phyloP scores from a whole-genome alignment of 75 land plant species.

The Pinus albicaulis region DNA sequence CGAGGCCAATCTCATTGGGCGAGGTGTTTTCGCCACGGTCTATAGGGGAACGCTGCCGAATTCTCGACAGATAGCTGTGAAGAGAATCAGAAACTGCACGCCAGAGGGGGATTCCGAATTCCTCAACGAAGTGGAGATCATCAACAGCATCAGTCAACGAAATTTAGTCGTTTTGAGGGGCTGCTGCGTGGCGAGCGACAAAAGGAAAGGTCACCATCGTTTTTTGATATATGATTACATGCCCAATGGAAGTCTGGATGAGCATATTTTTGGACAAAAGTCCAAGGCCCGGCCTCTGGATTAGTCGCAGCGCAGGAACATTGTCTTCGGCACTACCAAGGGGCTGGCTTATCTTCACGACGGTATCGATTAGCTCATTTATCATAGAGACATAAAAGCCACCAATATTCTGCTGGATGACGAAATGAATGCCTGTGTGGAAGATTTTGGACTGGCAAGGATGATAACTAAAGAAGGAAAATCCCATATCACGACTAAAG shows the following conservation, averaged over 20 bases:
- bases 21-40: conserved; percentile 68
- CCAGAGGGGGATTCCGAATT: conserved; percentile 64
- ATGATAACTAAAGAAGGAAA: conserved; percentile 10
- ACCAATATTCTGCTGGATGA: conserved; percentile 47
- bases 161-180: conserved; percentile 70
- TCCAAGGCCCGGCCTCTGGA: conserved; percentile 14
- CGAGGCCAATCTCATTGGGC: conserved; percentile 45
- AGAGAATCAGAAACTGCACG: conserved; percentile 58
- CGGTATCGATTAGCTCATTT: conserved; percentile 28
- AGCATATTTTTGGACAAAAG: conserved; percentile 40
- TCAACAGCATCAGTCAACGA: conserved; percentile 66
- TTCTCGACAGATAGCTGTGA: conserved; percentile 55
- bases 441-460: conserved; percentile 43
- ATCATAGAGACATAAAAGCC: conserved; percentile 49
- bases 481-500: conserved; percentile 12
- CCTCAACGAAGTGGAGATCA: conserved; percentile 78
- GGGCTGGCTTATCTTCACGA: conserved; percentile 47
- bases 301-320: conserved; percentile 73
- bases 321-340: conserved; percentile 64
- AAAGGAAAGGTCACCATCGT: conserved; percentile 34
- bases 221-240: conserved; percentile 78
- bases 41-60: conserved; percentile 55
- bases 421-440: conserved; percentile 38
- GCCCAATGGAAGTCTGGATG: conserved; percentile 70
- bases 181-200: conserved; percentile 52